Evolutionary conservation across 1,284 basidiomycete species (phyloP).

Genomic region (Sphaerobolus stellatus): DNA sequence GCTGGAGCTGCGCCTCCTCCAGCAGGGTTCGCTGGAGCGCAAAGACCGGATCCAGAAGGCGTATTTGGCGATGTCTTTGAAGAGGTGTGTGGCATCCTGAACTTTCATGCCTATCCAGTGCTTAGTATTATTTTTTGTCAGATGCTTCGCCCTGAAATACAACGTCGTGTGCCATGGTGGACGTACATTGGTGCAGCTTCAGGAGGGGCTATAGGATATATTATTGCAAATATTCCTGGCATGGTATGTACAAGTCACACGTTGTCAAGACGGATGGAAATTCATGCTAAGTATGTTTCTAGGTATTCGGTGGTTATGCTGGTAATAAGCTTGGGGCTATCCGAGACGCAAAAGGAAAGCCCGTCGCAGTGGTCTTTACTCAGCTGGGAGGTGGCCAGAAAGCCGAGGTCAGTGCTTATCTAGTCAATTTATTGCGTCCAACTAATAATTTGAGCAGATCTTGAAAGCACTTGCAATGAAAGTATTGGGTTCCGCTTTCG

Average conservation of each 20-base stretch:
- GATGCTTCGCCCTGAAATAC: constrained; percentile 77
- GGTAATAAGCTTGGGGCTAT: constrained; percentile 86
- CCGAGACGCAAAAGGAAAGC: constrained; percentile 90
- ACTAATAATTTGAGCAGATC: constrained; percentile 52
- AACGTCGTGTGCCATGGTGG: constrained; percentile 71
- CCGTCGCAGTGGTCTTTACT: constrained; percentile 88
- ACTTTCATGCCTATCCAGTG: constrained; percentile 4
- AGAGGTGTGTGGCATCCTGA: constrained; percentile 55
- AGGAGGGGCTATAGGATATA: constrained; percentile 72
- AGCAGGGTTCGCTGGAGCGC: constrained; percentile 33
- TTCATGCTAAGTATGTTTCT: not conserved
- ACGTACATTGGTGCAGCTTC: constrained; percentile 72
- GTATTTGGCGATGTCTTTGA: constrained; percentile 91
- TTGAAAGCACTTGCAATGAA: constrained; percentile 86
- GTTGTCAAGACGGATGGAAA: not conserved
- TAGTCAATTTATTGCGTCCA: not conserved
- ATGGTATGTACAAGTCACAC: constrained; percentile 30
- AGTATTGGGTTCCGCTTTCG: constrained; percentile 79
- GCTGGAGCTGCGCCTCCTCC: constrained; percentile 4
- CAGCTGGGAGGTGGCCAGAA: constrained; percentile 78
- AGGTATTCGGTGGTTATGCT: constrained; percentile 73
- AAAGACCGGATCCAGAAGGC: constrained; percentile 73
- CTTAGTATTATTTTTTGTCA: constrained; percentile 25
- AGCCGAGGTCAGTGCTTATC: constrained; percentile 64
- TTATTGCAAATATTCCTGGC: constrained; percentile 86